Evolutionary conservation across 2,329 filamentous ascomycete species (phyloP), one percentile per base, ranked within the genome.

Genomic region (Neurospora sp.): DNA sequence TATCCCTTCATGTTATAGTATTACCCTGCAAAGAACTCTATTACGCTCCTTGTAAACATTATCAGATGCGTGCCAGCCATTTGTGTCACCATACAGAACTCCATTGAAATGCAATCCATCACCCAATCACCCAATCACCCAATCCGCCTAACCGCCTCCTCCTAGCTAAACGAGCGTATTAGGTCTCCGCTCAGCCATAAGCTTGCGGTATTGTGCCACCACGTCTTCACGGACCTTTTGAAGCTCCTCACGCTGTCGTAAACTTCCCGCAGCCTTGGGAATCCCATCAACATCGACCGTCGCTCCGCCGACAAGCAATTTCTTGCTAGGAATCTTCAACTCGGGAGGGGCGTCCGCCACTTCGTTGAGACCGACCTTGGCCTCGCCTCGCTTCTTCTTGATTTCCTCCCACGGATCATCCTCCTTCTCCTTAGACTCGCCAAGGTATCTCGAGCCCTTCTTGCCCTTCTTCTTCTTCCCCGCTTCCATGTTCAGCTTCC

Each of bases 331-430:
- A 80, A 86, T 85, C 72, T 86, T 88, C 69, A 96, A 85, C 72
- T 87, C 86, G 0, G 94, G 93, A 38, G 94, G 94, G 43, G 92
- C 93, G 75, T 89, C 84, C 3, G 87, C 93, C 37, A 94, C 83
- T 72, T 87, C 86, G 71, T 87, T 82, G 17, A 88, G 77, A 2
- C 83, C 82, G 52, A 82, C 77, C 73, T 82, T 85, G 33, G 78
- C 80, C 74, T 88, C 86, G 36, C 87, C 88, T 70, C 89, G 83
- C 81, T 88, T 88, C 77, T 85, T 85, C 77, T 90, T 90, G 73
- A 97, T 79, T 72, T 88, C 88, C 62, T 87, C 88, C 92, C 92
- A 97, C 0, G 92, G 92, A 65, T 90, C 88, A 10, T 89, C 87
- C 68, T 89, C 84, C 57, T 84, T 83, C 36, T 82, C 83, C 66